Evolutionary conservation across 2,329 filamentous ascomycete genomes (phyloP).

Genomic region (Xylariaceae sp.): DNA sequence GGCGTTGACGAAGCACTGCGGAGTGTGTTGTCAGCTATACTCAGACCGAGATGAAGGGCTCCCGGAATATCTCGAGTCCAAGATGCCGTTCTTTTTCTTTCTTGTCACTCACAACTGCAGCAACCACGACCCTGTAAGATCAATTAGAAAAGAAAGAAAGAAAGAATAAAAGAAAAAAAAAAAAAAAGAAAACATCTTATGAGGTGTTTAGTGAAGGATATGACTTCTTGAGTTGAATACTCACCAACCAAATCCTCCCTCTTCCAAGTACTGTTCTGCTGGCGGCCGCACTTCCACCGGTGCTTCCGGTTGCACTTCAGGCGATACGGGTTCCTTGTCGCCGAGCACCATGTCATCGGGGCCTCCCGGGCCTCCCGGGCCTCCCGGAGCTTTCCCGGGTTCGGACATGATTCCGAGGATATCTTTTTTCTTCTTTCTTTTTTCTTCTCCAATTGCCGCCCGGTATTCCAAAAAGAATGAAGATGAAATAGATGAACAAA

Average conservation of each 20-base stretch:
- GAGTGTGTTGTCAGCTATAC: background rate
- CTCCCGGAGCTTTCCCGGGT: slow-evolving; percentile 1
- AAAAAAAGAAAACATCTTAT: no score
- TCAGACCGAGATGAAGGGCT: no score
- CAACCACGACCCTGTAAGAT: slow-evolving; percentile 39
- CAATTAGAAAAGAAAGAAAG: no score
- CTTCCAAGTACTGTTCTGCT: slow-evolving; percentile 45
- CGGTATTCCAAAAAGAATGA: no score
- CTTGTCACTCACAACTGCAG: slow-evolving; percentile 36
- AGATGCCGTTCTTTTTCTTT: background rate
- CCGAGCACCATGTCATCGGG: no score
- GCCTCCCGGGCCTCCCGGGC: background rate
- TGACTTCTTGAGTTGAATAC: slow-evolving; percentile 15
- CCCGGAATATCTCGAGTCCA: background rate
- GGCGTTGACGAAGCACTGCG: slow-evolving; percentile 49
- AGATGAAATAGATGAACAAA: no score
- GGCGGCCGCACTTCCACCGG: slow-evolving; percentile 33
- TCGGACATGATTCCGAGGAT: slow-evolving; percentile 8
- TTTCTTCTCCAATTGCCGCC: background rate
- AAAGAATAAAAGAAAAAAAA: no score
- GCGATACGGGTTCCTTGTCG: background rate
- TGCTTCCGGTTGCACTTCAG: slow-evolving; percentile 1
- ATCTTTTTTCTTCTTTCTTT: background rate
- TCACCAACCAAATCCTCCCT: slow-evolving; percentile 57
- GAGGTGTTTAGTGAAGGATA: background rate